Evolutionary conservation across 2,329 filamentous ascomycete species (phyloP).

Genomic region (Epichloe elymi): DNA sequence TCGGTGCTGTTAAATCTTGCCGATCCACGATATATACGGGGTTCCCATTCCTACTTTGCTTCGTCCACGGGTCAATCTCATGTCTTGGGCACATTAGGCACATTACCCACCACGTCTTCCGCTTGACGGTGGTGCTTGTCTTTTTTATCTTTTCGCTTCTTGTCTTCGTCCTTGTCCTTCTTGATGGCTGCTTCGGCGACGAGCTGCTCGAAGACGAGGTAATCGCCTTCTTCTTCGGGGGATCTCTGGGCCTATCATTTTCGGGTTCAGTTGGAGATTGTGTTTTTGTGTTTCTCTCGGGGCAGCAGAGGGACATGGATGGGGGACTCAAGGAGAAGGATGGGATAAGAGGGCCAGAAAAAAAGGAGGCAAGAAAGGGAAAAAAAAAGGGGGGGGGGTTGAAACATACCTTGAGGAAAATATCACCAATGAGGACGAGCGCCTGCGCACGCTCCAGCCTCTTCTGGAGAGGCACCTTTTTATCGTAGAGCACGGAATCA

Average conservation of each 20-base stretch:
- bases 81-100: conserved; percentile 13
- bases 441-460: conserved; percentile 83
- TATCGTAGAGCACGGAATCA: conserved; percentile 69
- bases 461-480: conserved; percentile 70
- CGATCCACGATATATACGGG: neutral
- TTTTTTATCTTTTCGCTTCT: conserved; percentile 44
- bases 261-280: too few species aligned
- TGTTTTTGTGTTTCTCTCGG: too few species aligned
- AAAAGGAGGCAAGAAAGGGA: neutral
- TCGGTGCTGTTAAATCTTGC: neutral
- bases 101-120: conserved; percentile 14
- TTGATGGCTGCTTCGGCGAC: conserved; percentile 94
- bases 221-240: conserved; percentile 94
- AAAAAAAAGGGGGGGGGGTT: neutral
- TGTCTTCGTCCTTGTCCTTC: conserved; percentile 77
- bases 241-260: conserved; percentile 61
- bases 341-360: neutral
- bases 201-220: conserved; percentile 96
- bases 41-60: neutral
- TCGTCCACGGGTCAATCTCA: neutral
- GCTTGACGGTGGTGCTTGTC: conserved; percentile 24
- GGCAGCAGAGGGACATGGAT: too few species aligned
- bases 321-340: too few species aligned
- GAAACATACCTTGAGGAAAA: conserved; percentile 65
- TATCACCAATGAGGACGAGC: conserved; percentile 74